Evolutionary conservation across 176 grass and related monocot species (phyloP).

Genomic region (Avena eriantha): DNA sequence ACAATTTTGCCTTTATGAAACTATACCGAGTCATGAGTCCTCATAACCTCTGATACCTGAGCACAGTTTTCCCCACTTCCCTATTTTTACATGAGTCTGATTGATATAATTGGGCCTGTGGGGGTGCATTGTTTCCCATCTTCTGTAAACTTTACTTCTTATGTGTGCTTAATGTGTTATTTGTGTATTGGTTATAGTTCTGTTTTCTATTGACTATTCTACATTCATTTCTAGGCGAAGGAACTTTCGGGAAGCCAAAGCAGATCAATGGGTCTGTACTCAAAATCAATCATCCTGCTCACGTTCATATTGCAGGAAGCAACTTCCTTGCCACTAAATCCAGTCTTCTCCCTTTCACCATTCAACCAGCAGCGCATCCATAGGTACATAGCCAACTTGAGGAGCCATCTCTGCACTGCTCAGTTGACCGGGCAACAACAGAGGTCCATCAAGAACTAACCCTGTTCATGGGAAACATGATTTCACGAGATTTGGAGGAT

Average conservation of each 20-base stretch:
- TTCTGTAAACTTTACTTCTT: neutral
- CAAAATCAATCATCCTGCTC: slow-evolving; percentile 73
- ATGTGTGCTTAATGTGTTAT: neutral
- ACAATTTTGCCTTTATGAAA: slow-evolving; percentile 11
- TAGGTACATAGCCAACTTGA: slow-evolving; percentile 66
- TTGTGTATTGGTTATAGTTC: neutral
- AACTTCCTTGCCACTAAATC: slow-evolving; percentile 54
- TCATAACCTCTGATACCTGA: neutral
- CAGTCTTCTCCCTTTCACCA: slow-evolving; percentile 58
- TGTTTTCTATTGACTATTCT: neutral
- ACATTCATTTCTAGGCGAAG: slow-evolving; percentile 51
- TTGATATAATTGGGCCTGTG: neutral
- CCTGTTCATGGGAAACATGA: slow-evolving; percentile 1
- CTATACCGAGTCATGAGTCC: neutral
- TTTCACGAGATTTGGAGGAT: slow-evolving; percentile 42
- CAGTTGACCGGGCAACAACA: slow-evolving; percentile 44
- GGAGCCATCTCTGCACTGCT: slow-evolving; percentile 51
- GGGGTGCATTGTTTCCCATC: neutral
- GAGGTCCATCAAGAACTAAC: slow-evolving; percentile 43
- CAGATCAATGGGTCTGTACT: slow-evolving; percentile 54
- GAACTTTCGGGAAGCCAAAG: slow-evolving; percentile 64
- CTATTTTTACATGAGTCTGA: neutral
- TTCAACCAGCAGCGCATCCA: slow-evolving; percentile 55
- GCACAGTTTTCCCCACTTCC: neutral
- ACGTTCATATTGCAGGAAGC: slow-evolving; percentile 73